Base-by-base conservation (phyloP, 495 filamentous ascomycete species). In the Talaromyces proteolyticus region DNA sequence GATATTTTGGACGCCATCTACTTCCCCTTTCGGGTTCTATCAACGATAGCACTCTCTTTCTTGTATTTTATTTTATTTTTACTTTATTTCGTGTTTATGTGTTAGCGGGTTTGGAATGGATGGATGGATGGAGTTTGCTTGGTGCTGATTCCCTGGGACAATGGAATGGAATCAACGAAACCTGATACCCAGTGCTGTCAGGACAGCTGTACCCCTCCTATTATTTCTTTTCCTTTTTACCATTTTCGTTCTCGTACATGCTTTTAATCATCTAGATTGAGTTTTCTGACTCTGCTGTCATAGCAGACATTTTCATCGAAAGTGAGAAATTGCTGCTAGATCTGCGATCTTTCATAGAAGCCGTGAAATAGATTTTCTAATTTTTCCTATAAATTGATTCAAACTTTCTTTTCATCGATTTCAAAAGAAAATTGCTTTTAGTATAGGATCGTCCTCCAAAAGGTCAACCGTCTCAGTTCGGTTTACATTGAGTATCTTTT, bases 1-100 rank as follows among this genome's bases (percentile, higher is more conserved):
- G 36, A 22, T 19, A 37, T 18, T 38, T 3, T n/a, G 19, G 22
- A 20, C 42, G 2, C 10, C 26, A 38, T 43, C 21, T 46, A 44
- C 25, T 26, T 24, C 10, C 12, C 21, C 22, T 18, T 23, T 48
- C 24, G n/a, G n/a, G n/a, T n/a, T n/a, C n/a, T n/a, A n/a, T n/a
- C n/a, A n/a, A n/a, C n/a, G n/a, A n/a, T n/a, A n/a, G n/a, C n/a
- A 44, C 53, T 59, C 55, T 53, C 50, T 49, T 5, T 40, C 21
- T 26, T 55, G 16, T 18, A 22, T 17, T 22, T 51, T n/a, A 3
- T 51, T 47, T 44, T 20, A n/a, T 50, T 49, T 44, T 26, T 4
- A 18, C 22, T 44, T 46, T 41, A 18, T 25, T 42, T n/a, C 19
- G 37, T 34, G 24, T 19, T 47, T 49, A 16, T 16, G n/a, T n/a